Evolutionary conservation across 768 basidiomycete genomes (phyloP), one percentile per base, ranked within the genome.

Genomic region (Termitomyces sp.): DNA sequence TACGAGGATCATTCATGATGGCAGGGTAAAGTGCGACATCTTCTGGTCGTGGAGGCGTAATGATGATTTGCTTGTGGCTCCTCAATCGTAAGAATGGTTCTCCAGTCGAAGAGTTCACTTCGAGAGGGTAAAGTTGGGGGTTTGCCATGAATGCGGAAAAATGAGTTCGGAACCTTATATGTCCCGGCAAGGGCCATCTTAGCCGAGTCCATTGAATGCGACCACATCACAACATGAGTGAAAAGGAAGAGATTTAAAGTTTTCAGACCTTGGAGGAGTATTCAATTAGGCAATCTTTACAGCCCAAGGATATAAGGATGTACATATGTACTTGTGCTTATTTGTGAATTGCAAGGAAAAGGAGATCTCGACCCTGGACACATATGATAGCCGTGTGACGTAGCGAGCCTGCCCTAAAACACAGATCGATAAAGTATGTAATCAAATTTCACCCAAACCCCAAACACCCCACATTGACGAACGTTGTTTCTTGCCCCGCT

Each of bases 31-130:
- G 59, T 23, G n/a, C 44, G 5, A 61, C 57, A 58, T 63, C 65
- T 54, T 30, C 74, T 68, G 13, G 54, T 43, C 86, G 82, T 18
- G 82, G 82, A 18, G 86, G 80, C 7, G 86, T 88, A 40, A 88
- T 61, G 57, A 88, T 79, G 62, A 87, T 81, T 59, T 82, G 76
- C 56, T 77, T 74, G 41, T 83, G 83, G 38, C 71, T 63, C 58
- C 63, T 66, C 23, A 88, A 75, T 12, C 79, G 80, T 16, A 88
- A 75, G 69, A 82, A 87, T 5, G 71, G 72, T 59, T 78, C 75
- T 47, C 72, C 69, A 20, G 73, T 74, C 46, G 58, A 59, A n/a
- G 69, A 55, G 60, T 76, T 74, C 18, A 73, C 55, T 58, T 77
- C 66, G 1, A 76, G 67, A 13, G 75, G 74, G 50, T 68, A 55